A percentile compares a stretch with the other conserved stretches of the same genome.
These are phyloP conservation scores for Thraustochytrium striatum DNA, from an alignment of 352 stramenopile genomes.

Conservation along the genomic window DNA sequence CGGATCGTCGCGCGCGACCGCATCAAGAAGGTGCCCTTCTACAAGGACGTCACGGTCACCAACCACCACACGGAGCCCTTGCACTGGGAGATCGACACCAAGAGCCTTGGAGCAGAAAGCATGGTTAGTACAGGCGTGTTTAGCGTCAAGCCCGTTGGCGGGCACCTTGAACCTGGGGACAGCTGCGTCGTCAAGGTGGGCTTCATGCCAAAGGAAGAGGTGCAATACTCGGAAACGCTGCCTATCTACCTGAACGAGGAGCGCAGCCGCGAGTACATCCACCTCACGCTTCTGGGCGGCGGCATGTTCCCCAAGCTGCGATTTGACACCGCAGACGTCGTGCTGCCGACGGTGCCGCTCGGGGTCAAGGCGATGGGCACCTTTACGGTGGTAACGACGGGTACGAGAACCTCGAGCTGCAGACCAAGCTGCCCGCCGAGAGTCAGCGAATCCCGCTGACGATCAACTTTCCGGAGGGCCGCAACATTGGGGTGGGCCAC, in stretches of 20 bases:
- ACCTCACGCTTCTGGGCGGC: slow-evolving; percentile 67
- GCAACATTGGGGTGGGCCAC: slow-evolving; percentile 73
- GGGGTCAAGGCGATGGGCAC: slow-evolving; percentile 62
- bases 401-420: slow-evolving; percentile 83
- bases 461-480: slow-evolving; percentile 79
- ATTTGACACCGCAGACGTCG: slow-evolving; percentile 74
- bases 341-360: slow-evolving; percentile 80
- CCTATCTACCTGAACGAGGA: slow-evolving; percentile 64
- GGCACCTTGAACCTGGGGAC: slow-evolving; percentile 71
- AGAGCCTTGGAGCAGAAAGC: too few relatives aligned
- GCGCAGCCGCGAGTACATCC: slow-evolving; percentile 70
- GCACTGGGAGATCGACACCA: slow-evolving; percentile 72
- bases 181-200: slow-evolving; percentile 71
- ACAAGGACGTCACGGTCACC: slow-evolving; percentile 63
- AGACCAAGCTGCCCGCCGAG: slow-evolving; percentile 70
- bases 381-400: slow-evolving; percentile 74
- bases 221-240: slow-evolving; percentile 71
- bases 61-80: slow-evolving; percentile 67
- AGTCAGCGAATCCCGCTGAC: slow-evolving; percentile 63
- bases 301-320: slow-evolving; percentile 84
- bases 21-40: slow-evolving; percentile 78
- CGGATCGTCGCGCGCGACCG: slow-evolving; percentile 75
- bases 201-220: slow-evolving; percentile 71
- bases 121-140: too few relatives aligned
- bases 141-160: slow-evolving; percentile 69